These are phyloP conservation scores for Podaxis sp. DNA, from an alignment of 768 basidiomycete species.

Conservation along the genomic window DNA sequence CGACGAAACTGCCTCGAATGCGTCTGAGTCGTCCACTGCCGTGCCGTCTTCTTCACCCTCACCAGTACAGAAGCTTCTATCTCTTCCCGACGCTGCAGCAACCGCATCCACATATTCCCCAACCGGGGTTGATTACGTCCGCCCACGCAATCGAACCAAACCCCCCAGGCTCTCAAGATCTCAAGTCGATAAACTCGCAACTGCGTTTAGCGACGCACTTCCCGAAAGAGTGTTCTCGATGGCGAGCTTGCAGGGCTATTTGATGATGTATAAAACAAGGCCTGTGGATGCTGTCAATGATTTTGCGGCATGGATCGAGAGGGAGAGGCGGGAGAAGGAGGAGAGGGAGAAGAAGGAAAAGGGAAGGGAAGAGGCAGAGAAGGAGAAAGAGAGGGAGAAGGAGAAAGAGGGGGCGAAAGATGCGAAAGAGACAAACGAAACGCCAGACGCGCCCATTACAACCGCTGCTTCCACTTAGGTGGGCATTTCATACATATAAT, in stretches of 20 bases:
- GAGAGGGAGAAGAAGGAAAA: not conserved
- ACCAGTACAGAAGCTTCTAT: not conserved
- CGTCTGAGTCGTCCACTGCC: not conserved
- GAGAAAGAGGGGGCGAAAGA: not conserved
- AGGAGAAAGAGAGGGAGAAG: not conserved
- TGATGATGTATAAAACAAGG: constrained; percentile 66
- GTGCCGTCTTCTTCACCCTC: not conserved
- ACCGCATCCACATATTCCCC: not conserved
- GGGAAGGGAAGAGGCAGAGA: too few species aligned
- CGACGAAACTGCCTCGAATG: not conserved
- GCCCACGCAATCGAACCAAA: constrained; percentile 21
- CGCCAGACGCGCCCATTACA: not conserved
- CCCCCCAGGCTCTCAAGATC: constrained; percentile 36
- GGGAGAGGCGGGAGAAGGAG: constrained; percentile 29
- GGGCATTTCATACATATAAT: not conserved
- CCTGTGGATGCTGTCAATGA: constrained; percentile 55
- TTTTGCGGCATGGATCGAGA: constrained; percentile 47
- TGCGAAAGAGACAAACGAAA: not conserved
- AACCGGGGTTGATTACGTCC: constrained; percentile 24
- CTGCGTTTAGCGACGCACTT: constrained; percentile 51
- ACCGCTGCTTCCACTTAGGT: not conserved
- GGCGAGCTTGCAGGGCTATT: constrained; percentile 53
- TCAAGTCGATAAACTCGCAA: constrained; percentile 46
- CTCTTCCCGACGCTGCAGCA: not conserved
- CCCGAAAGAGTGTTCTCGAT: constrained; percentile 47